Evolutionary conservation across 345 rosid genomes (phyloP), one percentile per base, ranked within the genome.

Genomic region (Salix exigua): DNA sequence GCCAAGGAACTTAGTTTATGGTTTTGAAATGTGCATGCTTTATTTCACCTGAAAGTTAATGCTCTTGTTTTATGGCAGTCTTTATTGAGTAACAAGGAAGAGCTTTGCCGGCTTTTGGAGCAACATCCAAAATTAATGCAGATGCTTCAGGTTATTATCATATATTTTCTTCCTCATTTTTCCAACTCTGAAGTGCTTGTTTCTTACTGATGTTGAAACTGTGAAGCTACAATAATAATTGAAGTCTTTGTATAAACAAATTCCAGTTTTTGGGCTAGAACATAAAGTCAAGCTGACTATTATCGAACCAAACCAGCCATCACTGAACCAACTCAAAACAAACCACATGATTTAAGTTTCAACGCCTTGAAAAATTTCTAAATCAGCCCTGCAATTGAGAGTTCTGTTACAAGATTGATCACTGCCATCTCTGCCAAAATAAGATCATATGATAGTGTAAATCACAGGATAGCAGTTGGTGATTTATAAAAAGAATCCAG

Each of bases 41-140:
- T 50, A 17, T 50, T 50, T 50, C 55, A 50, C 55, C 55, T 50
- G 5, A 50, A 50, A 16, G 19, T 50, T 50, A 50, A 50, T 50
- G 5, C 55, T 50, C 55, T 50, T 50, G n/a, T 50, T 73, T 64
- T 79, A 10, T 82, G 77, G 83, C 97, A 96, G 99, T 81, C 97
- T 81, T 83, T 96, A 73, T 85, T 96, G 85, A 90, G 92, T 51
- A 93, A 96, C 87, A 89, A 94, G 31, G 96, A 96, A 50, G 93
- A 94, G 86, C 96, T 96, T 25, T 93, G 98, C 88, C 93, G 95
- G 86, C 95, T 96, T 81, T 77, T 96, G 92, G 98, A 96, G 88
- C 97, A 91, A 80, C 91, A 96, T 83, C 99, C 99, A 11, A 96
- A 91, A 79, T 60, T 96, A 79, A 92, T 96, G 97, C 95, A 94